Percentiles rank a stretch among this genome's conserved stretches.
phyloP scores from a whole-genome alignment of 495 filamentous ascomycete species.

The Xylaria telfairii region DNA sequence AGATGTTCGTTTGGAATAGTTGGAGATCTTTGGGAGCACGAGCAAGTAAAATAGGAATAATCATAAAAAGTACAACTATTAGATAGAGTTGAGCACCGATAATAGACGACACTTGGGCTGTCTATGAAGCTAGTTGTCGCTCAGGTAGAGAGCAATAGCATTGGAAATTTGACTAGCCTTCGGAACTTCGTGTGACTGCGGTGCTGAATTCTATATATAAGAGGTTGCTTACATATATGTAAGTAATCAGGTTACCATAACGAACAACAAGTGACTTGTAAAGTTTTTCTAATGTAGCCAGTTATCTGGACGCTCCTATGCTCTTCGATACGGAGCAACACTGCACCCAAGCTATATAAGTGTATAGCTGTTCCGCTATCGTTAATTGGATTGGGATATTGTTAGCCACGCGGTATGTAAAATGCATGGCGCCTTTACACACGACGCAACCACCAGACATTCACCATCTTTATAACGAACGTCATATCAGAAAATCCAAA shows the following conservation, averaged over 20 bases:
- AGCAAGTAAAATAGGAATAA: neutral
- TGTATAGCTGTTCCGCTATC: too few relatives aligned
- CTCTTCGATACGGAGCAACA: neutral
- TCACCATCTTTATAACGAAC: neutral
- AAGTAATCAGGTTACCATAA: neutral
- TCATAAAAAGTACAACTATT: neutral
- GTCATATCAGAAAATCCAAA: neutral
- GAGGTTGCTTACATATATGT: neutral
- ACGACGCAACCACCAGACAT: neutral
- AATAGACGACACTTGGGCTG: neutral
- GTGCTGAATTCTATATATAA: neutral
- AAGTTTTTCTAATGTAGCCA: neutral
- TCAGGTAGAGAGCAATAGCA: neutral
- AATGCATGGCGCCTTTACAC: neutral
- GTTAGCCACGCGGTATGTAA: neutral
- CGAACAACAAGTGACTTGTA: neutral
- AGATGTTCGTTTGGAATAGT: neutral
- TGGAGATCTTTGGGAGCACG: neutral
- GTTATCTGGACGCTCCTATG: neutral
- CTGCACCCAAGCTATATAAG: too few relatives aligned
- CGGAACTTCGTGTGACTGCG: too few relatives aligned
- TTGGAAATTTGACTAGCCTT: neutral
- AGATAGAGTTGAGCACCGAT: neutral
- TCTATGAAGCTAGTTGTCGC: neutral
- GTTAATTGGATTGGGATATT: neutral